A percentile compares a stretch with the other conserved stretches of the same genome.
Evolutionary conservation across 1,284 basidiomycete genomes (phyloP).

Genomic region (Rhodotorula sp.): DNA sequence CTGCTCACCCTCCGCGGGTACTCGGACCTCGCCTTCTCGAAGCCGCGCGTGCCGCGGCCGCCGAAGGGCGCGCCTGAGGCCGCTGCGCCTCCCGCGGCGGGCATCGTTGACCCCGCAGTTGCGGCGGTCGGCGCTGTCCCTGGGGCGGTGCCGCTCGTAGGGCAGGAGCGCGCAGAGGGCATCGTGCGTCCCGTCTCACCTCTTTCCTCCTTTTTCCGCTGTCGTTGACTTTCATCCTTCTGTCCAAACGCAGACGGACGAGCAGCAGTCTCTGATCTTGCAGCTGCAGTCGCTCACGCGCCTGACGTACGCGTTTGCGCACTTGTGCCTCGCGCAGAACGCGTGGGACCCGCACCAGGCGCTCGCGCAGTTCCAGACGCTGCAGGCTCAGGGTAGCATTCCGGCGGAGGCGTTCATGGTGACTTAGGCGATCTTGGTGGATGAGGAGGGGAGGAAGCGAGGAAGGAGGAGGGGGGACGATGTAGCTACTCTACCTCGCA

Average conservation of each 20-base stretch:
- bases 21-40: conserved; percentile 62
- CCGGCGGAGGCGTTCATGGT: conserved; percentile 35
- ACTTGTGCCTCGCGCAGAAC: conserved; percentile 52
- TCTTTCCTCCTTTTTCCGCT: background rate
- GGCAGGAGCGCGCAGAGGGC: conserved; percentile 36
- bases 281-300: conserved; percentile 50
- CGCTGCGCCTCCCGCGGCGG: conserved; percentile 8
- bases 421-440: background rate
- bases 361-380: conserved; percentile 48
- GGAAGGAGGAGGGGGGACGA: background rate
- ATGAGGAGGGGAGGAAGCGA: background rate
- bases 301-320: conserved; percentile 51
- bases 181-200: conserved; percentile 16
- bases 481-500: background rate
- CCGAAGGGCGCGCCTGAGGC: background rate
- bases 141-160: background rate
- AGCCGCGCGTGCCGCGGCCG: conserved; percentile 31
- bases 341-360: conserved; percentile 50
- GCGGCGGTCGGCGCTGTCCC: conserved; percentile 1
- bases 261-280: conserved; percentile 50
- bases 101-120: background rate
- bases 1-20: conserved; percentile 79
- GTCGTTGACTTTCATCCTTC: background rate
- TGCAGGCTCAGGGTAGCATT: conserved; percentile 43
- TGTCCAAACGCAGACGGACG: conserved; percentile 42